Evolutionary conservation across 1,284 basidiomycete species (phyloP).

Genomic region (Anthracocystis walkeri): DNA sequence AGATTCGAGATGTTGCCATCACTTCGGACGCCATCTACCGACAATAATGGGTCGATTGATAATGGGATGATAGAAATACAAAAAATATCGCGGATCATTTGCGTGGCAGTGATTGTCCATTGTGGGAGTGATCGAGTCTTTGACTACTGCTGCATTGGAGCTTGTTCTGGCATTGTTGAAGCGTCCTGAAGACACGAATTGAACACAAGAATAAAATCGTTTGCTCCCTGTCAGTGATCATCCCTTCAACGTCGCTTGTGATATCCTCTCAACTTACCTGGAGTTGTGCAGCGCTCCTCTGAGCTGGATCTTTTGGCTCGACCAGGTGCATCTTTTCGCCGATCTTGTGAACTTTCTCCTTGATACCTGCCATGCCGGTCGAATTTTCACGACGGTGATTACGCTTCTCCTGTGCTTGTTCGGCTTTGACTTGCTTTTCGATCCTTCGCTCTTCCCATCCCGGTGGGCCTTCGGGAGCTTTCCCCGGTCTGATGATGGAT

Average conservation of each 20-base stretch:
- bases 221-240: not conserved
- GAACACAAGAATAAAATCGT: not conserved
- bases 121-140: too few relatives aligned
- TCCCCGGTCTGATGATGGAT: conserved; percentile 55
- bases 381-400: conserved; percentile 40
- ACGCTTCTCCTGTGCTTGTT: conserved; percentile 32
- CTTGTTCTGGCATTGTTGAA: conserved; percentile 54
- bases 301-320: conserved; percentile 44
- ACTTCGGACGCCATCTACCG: conserved; percentile 73
- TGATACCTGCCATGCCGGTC: conserved; percentile 44
- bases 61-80: too few relatives aligned
- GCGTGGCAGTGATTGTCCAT: too few relatives aligned
- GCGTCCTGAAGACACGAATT: conserved; percentile 28
- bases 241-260: too few relatives aligned
- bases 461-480: conserved; percentile 50
- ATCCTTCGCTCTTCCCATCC: conserved; percentile 55
- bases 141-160: conserved; percentile 19
- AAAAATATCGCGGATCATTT: too few relatives aligned
- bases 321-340: conserved; percentile 61
- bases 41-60: too few relatives aligned
- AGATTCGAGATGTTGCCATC: conserved; percentile 76
- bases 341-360: conserved; percentile 54
- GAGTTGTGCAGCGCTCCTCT: conserved; percentile 45
- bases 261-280: conserved; percentile 33
- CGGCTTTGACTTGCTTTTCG: conserved; percentile 34